Evolutionary conservation across 306 rosid genomes (phyloP).

Genomic region (Oemleria cerasiformis): DNA sequence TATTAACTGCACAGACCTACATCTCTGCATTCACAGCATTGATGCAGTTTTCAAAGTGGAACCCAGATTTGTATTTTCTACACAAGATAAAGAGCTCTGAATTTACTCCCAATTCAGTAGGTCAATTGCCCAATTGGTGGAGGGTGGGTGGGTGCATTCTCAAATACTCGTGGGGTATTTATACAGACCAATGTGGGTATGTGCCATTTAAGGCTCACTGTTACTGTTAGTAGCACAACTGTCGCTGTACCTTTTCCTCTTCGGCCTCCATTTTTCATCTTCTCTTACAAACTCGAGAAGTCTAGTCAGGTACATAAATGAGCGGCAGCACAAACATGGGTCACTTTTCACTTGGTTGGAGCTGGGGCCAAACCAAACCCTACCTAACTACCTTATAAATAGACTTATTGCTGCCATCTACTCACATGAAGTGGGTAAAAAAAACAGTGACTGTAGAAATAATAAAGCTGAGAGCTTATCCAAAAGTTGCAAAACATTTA

Average conservation of each 20-base stretch:
- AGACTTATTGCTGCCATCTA: neutral
- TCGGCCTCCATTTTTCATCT: neutral
- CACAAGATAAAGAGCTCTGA: neutral
- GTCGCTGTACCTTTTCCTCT: neutral
- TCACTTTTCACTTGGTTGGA: constrained; percentile 1
- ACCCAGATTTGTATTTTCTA: neutral
- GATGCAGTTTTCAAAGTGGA: neutral
- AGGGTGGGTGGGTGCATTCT: neutral
- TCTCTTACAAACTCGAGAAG: no score
- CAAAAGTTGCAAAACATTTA: neutral
- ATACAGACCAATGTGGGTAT: neutral
- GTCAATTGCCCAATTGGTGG: neutral
- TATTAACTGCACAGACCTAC: neutral
- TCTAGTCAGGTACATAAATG: neutral
- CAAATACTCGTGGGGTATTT: neutral
- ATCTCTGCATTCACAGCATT: neutral
- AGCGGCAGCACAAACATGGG: neutral
- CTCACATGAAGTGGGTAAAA: neutral
- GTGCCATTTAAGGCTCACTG: neutral
- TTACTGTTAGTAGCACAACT: neutral
- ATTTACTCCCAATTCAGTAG: neutral
- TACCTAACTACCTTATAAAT: neutral
- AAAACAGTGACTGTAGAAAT: neutral
- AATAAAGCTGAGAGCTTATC: neutral
- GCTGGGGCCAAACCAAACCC: neutral